Conservation (phyloP, 1,139 yeast genomes). For the Suhomyces wounanorum region DNA sequence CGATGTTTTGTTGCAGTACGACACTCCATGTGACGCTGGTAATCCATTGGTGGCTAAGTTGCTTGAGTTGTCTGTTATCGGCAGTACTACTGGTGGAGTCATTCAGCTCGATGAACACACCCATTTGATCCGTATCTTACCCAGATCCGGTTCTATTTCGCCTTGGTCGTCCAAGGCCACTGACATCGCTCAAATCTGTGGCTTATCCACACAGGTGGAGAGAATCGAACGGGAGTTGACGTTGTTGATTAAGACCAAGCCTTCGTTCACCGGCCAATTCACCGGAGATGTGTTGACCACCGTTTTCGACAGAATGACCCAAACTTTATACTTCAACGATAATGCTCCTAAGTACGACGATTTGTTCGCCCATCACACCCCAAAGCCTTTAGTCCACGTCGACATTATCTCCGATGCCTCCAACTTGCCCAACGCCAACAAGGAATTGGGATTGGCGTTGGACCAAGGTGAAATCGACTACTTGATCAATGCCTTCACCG, state of each 20-base stretch:
- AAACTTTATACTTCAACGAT: conserved; percentile 55
- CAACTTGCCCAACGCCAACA: conserved; percentile 75
- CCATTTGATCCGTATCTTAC: conserved; percentile 73
- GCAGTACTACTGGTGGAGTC: conserved; percentile 34
- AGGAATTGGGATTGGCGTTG: conserved; percentile 83
- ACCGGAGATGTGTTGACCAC: conserved; percentile 56
- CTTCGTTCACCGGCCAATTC: conserved; percentile 57
- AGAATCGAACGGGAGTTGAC: conserved; percentile 92
- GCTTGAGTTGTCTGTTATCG: conserved; percentile 28
- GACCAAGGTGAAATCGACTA: conserved; percentile 93
- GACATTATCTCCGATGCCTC: conserved; percentile 63
- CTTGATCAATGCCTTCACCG: conserved; percentile 74
- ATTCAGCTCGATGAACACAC: conserved; percentile 48
- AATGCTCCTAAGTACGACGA: conserved; percentile 65
- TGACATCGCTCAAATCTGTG: conserved; percentile 87
- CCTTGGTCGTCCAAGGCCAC: conserved; percentile 99
- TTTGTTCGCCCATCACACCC: conserved; percentile 74
- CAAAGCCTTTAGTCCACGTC: conserved; percentile 82
- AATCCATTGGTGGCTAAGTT: conserved; percentile 55
- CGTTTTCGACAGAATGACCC: conserved; percentile 95
- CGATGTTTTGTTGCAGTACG: conserved; percentile 72
- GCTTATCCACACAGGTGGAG: conserved; percentile 66
- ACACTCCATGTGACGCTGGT: conserved; percentile 57
- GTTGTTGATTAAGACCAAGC: conserved; percentile 62
- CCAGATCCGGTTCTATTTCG: conserved; percentile 94